Base-by-base conservation (phyloP, 2,329 filamentous ascomycete genomes). In the Coniella lustricola region DNA sequence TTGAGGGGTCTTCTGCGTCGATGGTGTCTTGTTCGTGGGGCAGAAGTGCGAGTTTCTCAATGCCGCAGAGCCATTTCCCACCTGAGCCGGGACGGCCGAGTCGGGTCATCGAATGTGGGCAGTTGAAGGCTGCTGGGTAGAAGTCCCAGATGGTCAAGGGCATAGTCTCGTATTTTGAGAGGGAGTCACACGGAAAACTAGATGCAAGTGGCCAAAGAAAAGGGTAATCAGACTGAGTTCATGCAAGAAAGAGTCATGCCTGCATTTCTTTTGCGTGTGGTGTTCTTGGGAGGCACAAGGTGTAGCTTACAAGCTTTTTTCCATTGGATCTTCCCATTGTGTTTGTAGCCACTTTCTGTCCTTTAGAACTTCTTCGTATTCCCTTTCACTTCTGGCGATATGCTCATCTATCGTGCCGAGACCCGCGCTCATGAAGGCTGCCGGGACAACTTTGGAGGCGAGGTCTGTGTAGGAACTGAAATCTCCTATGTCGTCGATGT, bases 11-110 rank as follows among this genome's bases (percentile, higher is more conserved):
- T 14, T 14, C 2, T 18, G 16, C 4, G 35, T 18, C 25, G 25
- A 5, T 10, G 25, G 10, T 5, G 18, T 20, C 17, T 2, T 13
- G 35, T 8, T 20, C 17, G 17, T 18, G 9, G 3, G 35, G 35
- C 9, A 38, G 35, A 7, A 4, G 9, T 4, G 35, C 17, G n/a
- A 18, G 17, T 12, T 18, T 38, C 18, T 38, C 35, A 12, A 40
- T 7, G 3, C 67, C 67, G 55, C 67, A 71, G 13, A 69, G 62
- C 63, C 66, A 68, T 53, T 70, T 71, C 18, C 68, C 68, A n/a
- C 68, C 67, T 34, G 69, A 66, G 25, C 67, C 67, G 4, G 67
- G 53, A 4, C 60, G 56, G 3, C 67, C 67, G 3, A 70, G 56
- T 7, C 68, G 61, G 50, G 68, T 63, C 14, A 70, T 59, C 29